These are phyloP conservation scores for Agrocybe praecox DNA, from an alignment of 768 basidiomycete species.

Conservation along the genomic window DNA sequence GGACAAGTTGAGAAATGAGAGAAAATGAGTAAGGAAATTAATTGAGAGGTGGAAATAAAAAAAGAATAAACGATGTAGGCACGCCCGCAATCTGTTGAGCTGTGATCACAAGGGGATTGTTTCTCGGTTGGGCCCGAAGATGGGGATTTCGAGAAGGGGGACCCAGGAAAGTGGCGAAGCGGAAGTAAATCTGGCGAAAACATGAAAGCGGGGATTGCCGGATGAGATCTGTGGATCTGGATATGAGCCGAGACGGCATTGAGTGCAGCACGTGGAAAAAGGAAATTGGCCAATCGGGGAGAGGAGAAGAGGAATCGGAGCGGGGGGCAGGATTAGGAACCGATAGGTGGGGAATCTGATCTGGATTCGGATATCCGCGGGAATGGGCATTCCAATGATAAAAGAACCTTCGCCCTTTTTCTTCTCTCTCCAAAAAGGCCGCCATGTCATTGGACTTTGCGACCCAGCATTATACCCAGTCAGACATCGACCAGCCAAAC, in stretches of 20 bases:
- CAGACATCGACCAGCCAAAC: constrained; percentile 62
- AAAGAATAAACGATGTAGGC: constrained; percentile 12
- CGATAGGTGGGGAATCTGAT: constrained; percentile 30
- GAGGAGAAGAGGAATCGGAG: background rate
- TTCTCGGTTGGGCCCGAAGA: constrained; percentile 26
- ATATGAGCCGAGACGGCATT: constrained; percentile 48
- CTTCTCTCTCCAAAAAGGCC: constrained; percentile 47
- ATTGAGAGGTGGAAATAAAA: background rate
- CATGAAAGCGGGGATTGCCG: constrained; percentile 13
- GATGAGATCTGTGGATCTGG: constrained; percentile 18
- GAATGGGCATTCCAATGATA: constrained; percentile 25
- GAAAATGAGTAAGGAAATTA: too few species aligned
- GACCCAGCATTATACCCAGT: constrained; percentile 40
- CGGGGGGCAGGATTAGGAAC: constrained; percentile 17
- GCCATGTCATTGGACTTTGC: constrained; percentile 60
- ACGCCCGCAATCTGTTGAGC: constrained; percentile 16
- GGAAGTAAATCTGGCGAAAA: constrained; percentile 16
- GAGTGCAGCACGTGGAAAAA: constrained; percentile 37
- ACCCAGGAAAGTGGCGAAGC: constrained; percentile 7
- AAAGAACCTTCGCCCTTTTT: constrained; percentile 35
- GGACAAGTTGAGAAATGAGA: too few species aligned
- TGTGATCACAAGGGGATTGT: constrained; percentile 10
- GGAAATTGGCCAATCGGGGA: background rate
- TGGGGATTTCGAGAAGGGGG: background rate
- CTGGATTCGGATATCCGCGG: constrained; percentile 33